Base-by-base conservation (phyloP, 2,329 filamentous ascomycete genomes). In the Calycina marina region DNA sequence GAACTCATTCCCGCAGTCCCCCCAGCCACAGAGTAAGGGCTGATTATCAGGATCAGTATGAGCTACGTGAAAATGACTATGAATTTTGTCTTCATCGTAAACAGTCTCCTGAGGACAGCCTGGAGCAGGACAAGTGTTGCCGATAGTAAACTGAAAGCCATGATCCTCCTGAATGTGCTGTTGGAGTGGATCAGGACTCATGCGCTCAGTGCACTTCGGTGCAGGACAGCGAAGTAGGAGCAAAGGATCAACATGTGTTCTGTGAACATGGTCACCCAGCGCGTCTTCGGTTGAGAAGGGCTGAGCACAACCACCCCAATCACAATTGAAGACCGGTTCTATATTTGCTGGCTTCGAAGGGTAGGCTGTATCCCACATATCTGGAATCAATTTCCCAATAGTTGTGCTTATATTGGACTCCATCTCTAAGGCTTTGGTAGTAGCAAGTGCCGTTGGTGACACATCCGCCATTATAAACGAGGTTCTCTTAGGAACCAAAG, bases 211-310 rank as follows among this genome's bases (percentile, higher is more conserved):
- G 27, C 48, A 50, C 16, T 32, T 39, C 30, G 40, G 40, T 13
- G 50, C 38, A 13, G 49, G 48, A 32, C 50, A 52, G 13, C 30
- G 31, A 28, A 46, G 49, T 6, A 30, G 36, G 38, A 50, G 41
- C 31, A 50, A 46, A 11, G 50, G 45, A 34, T 49, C 46, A 18
- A 52, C 34, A 38, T 52, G 50, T 16, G 40, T 32, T 10, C 38
- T 30, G 25, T 51, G 47, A 14, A 51, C 39, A 34, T 52, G 49
- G 5, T 34, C 20, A 22, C 41, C 25, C 42, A 40, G 49, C 13
- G 46, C 41, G 11, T 46, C 29, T 17, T 42, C 37, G 33, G 34
- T 42, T 17, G 35, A 32, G 20, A 50, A 40, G 9, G 34, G 25
- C 15, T 41, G 36, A 10, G 40, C 39, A 32, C 50, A 53, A 8